A percentile compares a stretch with the other conserved stretches of the same genome.
These are phyloP conservation scores for Talaromyces sp. DNA, from an alignment of 2,329 filamentous ascomycete genomes.

Conservation along the genomic window DNA sequence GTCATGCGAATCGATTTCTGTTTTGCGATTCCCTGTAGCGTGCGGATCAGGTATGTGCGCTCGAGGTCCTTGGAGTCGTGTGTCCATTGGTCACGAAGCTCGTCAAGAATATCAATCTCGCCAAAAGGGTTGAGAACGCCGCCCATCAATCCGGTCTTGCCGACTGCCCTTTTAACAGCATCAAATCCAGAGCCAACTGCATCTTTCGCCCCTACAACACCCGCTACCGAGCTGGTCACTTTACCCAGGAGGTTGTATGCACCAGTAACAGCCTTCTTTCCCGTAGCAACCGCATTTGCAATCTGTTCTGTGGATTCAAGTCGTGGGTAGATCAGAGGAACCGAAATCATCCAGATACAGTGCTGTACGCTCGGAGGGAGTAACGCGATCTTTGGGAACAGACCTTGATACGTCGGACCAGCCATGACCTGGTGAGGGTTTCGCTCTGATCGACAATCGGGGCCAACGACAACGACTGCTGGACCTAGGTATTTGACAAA, in stretches of 20 bases:
- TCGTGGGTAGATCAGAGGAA: conserved; percentile 85
- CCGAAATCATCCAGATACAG: conserved; percentile 92
- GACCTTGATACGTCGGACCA: conserved; percentile 91
- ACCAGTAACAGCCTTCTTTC: conserved; percentile 94
- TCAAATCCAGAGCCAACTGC: conserved; percentile 90
- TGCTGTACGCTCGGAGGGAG: conserved; percentile 92
- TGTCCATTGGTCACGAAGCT: conserved; percentile 95
- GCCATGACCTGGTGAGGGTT: conserved; percentile 90
- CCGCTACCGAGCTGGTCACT: conserved; percentile 89
- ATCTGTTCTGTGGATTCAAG: conserved; percentile 89
- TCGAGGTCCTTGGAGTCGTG: conserved; percentile 97
- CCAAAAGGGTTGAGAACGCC: conserved; percentile 94
- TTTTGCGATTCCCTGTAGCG: conserved; percentile 88
- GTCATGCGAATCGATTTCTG: conserved; percentile 97
- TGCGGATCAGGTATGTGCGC: conserved; percentile 92
- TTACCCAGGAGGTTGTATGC: conserved; percentile 96
- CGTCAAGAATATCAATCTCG: conserved; percentile 90
- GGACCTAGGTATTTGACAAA: conserved; percentile 96
- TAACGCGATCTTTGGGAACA: conserved; percentile 92
- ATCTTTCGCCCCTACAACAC: conserved; percentile 91
- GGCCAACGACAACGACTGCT: conserved; percentile 81
- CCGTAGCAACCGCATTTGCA: conserved; percentile 84
- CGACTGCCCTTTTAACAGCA: conserved; percentile 92
- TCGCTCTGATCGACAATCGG: conserved; percentile 87
- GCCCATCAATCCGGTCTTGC: conserved; percentile 93